phyloP scores from a whole-genome alignment of 441 rosid genomes.

The Melastoma candidum region DNA sequence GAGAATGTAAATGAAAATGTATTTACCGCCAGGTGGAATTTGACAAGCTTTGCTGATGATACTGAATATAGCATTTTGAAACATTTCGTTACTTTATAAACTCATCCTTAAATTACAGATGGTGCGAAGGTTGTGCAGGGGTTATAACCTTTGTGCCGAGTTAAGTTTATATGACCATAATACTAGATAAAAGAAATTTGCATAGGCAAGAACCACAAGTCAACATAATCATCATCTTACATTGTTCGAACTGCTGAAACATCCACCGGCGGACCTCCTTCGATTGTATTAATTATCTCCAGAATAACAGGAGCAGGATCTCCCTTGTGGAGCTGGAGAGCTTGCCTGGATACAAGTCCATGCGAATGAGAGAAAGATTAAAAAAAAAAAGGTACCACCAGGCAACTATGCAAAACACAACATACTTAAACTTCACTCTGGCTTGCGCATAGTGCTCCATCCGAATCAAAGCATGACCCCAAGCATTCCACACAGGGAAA shows the following conservation, averaged over 20 bases:
- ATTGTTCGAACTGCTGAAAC: slow-evolving; percentile 88
- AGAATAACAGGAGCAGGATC: slow-evolving; percentile 63
- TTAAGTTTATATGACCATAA: no score
- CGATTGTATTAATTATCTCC: slow-evolving; percentile 90
- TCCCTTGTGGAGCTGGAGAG: slow-evolving; percentile 72
- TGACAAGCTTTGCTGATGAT: no score
- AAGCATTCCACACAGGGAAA: slow-evolving; percentile 96
- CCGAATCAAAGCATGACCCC: slow-evolving; percentile 98
- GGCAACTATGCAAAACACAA: slow-evolving; percentile 5
- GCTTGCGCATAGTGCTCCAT: slow-evolving; percentile 95
- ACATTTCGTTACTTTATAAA: no score
- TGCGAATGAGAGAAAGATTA: background rate
- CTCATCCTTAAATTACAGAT: no score
- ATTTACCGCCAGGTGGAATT: no score
- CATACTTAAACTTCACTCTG: slow-evolving; percentile 94
- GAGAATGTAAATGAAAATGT: no score
- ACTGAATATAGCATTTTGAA: no score
- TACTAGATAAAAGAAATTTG: no score
- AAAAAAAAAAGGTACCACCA: background rate
- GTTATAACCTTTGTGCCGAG: no score
- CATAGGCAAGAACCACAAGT: no score
- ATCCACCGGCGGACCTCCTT: slow-evolving; percentile 97
- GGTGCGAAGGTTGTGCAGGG: no score
- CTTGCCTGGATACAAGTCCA: slow-evolving; percentile 56
- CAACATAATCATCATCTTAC: slow-evolving; percentile 37